These are phyloP conservation scores for Logfia minima DNA, from an alignment of 129 eudicot species.

Conservation along the genomic window DNA sequence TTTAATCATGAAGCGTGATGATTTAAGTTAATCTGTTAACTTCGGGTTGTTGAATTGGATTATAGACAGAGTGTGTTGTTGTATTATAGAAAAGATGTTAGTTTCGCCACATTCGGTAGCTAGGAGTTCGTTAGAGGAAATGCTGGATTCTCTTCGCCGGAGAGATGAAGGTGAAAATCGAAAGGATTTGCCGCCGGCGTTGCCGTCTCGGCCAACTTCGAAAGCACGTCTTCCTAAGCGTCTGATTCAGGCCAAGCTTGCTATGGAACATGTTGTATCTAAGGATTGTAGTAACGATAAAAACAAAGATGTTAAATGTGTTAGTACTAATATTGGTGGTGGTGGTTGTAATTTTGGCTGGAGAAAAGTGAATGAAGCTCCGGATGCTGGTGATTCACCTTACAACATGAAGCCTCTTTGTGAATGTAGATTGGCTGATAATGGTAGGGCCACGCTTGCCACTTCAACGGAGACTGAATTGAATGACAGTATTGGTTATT, in stretches of 20 bases:
- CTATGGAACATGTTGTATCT: slow-evolving; percentile 26
- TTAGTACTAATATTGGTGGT: background rate
- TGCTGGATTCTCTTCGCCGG: slow-evolving; percentile 74
- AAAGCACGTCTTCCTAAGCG: slow-evolving; percentile 70
- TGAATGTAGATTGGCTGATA: slow-evolving; percentile 23
- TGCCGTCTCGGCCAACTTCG: slow-evolving; percentile 75
- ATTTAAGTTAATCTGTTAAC: background rate
- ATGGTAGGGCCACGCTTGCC: slow-evolving; percentile 29
- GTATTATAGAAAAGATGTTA: slow-evolving; percentile 31
- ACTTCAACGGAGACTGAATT: slow-evolving; percentile 43
- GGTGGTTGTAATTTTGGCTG: slow-evolving; percentile 52
- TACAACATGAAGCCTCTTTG: slow-evolving; percentile 28
- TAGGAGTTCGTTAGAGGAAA: slow-evolving; percentile 91
- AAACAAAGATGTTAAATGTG: background rate
- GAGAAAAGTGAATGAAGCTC: slow-evolving; percentile 36
- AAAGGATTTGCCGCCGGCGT: slow-evolving; percentile 75
- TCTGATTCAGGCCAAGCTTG: slow-evolving; percentile 44
- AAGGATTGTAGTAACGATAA: slow-evolving; percentile 14
- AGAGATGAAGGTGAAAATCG: slow-evolving; percentile 59
- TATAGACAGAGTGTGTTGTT: slow-evolving; percentile 23
- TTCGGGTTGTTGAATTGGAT: slow-evolving; percentile 24
- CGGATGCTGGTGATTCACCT: slow-evolving; percentile 50
- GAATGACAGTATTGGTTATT: slow-evolving; percentile 67
- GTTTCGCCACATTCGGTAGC: slow-evolving; percentile 52
- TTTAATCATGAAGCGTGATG: slow-evolving; percentile 11